Conservation (phyloP, 208 protist genomes). For the Acanthamoeba divionensis region DNA sequence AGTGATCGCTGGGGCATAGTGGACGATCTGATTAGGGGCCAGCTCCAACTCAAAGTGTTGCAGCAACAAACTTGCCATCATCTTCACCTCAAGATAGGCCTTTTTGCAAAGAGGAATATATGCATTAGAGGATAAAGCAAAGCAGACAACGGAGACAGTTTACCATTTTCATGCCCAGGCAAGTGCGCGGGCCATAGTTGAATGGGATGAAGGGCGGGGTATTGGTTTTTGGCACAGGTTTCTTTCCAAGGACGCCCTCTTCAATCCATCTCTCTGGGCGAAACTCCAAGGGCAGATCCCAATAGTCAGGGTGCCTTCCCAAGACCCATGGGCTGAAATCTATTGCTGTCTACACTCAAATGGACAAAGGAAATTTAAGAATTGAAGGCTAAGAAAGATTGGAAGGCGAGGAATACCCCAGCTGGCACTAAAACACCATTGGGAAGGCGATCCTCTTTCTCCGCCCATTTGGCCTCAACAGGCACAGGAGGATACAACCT, state of each 20-base stretch:
- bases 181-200: conserved; percentile 32
- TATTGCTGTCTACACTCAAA: background rate
- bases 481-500: conserved; percentile 21
- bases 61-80: background rate
- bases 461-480: background rate
- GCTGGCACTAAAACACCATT: background rate
- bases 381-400: background rate
- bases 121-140: background rate
- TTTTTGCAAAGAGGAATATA: background rate
- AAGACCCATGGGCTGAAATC: background rate
- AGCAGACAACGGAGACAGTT: background rate
- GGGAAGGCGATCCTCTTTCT: background rate
- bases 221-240: background rate
- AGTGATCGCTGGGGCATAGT: conserved; percentile 2
- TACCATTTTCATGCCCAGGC: conserved; percentile 51
- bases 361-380: background rate
- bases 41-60: background rate
- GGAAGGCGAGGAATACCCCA: background rate
- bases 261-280: conserved; percentile 12
- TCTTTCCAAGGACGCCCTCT: background rate
- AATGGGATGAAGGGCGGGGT: conserved; percentile 25
- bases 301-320: background rate
- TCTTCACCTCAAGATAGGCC: conserved; percentile 35
- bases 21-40: background rate
- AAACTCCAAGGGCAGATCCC: background rate